Base-by-base conservation (phyloP, 1,284 basidiomycete genomes). In the Melampsora americana region DNA sequence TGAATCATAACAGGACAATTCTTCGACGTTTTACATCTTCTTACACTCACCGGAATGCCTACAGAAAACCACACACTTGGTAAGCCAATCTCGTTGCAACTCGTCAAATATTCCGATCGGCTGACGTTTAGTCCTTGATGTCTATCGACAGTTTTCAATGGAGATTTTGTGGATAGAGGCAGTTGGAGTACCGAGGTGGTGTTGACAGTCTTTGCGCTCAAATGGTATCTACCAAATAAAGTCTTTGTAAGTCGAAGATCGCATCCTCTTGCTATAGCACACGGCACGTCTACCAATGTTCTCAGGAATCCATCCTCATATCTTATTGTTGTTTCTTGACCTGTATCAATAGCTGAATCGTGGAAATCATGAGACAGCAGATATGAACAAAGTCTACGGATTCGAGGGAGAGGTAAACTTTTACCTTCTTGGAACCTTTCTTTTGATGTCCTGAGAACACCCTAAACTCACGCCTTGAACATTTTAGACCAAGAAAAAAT, bases 181-280 rank as follows among this genome's bases (percentile, higher is more conserved):
- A 94, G 92, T 44, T 97, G 95, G 95, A 93, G 92, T 12, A 91
- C 97, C 77, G 96, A 99, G 84, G 95, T 98, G 76, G 94, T 95
- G 72, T 84, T 99, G 78, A 91, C 92, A 11, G 89, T 95, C 1
- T 92, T 99, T 81, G 93, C 95, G 5, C 97, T 92, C 85, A 99
- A 99, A 86, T 99, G 95, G 80, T 75, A 77, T 60, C 50, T 77
- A 75, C 26, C 70, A 32, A 61, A 56, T 67, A 64, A 68, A 62
- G 62, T 62, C 62, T 69, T 59, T 14, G 53, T 56, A 23, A 44
- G 77, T 59, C 68, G 73, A 74, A 68, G 59, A 78, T 28, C 78
- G 66, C 79, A 56, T 78, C 32, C 30, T 39, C 1, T 23, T 2
- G 9, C 1, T 46, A 23, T 75, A 35, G 42, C 20, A 11, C 20